Evolutionary conservation across 345 rosid genomes (phyloP).

Genomic region (Conringia planisiliqua): DNA sequence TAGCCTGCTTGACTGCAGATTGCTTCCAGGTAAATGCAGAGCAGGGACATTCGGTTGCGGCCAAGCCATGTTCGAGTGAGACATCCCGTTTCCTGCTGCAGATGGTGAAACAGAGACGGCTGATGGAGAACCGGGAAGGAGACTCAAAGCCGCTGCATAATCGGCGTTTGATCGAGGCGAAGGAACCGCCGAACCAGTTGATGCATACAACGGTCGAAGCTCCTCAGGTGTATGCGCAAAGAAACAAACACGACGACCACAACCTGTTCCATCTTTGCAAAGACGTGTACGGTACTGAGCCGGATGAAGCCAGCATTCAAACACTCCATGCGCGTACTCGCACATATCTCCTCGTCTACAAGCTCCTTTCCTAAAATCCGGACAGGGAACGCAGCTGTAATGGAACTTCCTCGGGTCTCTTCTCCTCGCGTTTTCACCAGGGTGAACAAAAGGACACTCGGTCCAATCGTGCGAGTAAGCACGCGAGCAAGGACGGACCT

Average conservation of each 20-base stretch:
- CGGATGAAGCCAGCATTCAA: constrained; percentile 98
- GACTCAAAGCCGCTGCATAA: constrained; percentile 72
- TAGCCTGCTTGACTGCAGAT: constrained; percentile 79
- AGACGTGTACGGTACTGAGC: constrained; percentile 92
- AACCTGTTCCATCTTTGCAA: constrained; percentile 84
- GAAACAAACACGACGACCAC: constrained; percentile 90
- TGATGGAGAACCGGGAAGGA: constrained; percentile 82
- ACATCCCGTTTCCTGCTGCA: constrained; percentile 61
- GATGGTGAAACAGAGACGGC: constrained; percentile 77
- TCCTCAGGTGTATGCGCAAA: constrained; percentile 92
- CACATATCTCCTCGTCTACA: constrained; percentile 96
- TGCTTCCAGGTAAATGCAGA: constrained; percentile 76
- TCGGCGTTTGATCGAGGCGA: constrained; percentile 83
- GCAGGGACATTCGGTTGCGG: constrained; percentile 87
- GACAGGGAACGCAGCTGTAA: constrained; percentile 95
- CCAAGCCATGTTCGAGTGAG: constrained; percentile 72
- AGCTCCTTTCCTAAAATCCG: constrained; percentile 91
- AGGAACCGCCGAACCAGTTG: constrained; percentile 90
- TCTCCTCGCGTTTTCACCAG: constrained; percentile 95
- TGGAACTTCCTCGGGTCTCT: constrained; percentile 97
- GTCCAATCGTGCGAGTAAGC: constrained; percentile 99
- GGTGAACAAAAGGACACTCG: constrained; percentile 96
- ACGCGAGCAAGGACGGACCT: constrained; percentile 91
- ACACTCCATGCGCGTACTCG: constrained; percentile 97
- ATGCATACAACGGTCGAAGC: constrained; percentile 78